A percentile compares a stretch with the other conserved stretches of the same genome.
Evolutionary conservation across 306 rosid genomes (phyloP).

Genomic region (Chamaecrista fasciculata): DNA sequence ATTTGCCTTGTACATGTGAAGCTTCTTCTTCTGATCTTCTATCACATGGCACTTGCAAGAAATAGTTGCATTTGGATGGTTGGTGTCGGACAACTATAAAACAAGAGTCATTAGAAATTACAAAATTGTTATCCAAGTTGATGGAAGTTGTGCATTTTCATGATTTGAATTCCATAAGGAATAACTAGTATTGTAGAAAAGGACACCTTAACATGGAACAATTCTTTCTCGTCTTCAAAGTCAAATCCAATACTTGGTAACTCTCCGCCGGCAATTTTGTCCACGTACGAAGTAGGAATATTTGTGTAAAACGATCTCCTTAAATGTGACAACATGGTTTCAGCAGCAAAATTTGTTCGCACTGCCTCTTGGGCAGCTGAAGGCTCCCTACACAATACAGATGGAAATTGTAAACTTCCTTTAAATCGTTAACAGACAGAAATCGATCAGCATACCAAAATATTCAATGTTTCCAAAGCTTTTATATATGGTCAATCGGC

Average conservation of each 20-base stretch:
- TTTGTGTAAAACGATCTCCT: conserved; percentile 38
- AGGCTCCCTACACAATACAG: conserved; percentile 26
- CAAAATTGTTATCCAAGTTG: conserved; percentile 1
- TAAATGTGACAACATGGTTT: conserved; percentile 7
- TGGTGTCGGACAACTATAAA: conserved; percentile 35
- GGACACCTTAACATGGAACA: conserved; percentile 45
- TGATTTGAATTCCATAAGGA: neutral
- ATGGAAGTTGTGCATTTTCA: neutral
- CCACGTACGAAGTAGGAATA: conserved; percentile 36
- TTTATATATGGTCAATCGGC: neutral
- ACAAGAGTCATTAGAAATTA: neutral
- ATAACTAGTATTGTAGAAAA: neutral
- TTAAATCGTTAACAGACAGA: too few species aligned
- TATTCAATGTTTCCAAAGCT: neutral
- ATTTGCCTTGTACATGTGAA: conserved; percentile 44
- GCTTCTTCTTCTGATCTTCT: conserved; percentile 34
- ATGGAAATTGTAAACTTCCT: neutral
- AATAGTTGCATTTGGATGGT: conserved; percentile 31
- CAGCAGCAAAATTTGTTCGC: conserved; percentile 5
- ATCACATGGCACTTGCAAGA: conserved; percentile 40
- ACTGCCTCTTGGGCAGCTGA: conserved; percentile 24
- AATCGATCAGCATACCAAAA: neutral
- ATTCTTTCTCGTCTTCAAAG: conserved; percentile 43
- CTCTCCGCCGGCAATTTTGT: conserved; percentile 29
- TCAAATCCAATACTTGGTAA: conserved; percentile 26